phyloP scores from a whole-genome alignment of 768 basidiomycete species.

The Leccinum aurantiacum region DNA sequence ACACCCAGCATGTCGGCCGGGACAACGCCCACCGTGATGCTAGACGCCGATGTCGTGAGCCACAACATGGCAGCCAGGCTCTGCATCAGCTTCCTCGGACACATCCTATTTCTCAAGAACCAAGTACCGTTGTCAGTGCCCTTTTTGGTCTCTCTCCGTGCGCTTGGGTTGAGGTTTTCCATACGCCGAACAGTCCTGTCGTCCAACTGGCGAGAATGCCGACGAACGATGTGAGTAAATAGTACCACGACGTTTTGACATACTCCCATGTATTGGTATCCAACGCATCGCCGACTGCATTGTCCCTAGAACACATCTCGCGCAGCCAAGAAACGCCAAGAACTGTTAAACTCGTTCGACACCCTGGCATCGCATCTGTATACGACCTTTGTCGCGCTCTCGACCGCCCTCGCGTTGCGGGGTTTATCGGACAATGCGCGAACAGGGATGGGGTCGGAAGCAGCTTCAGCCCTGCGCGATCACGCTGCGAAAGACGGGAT shows the following conservation, averaged over 20 bases:
- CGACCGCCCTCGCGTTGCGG: conserved; percentile 58
- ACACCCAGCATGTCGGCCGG: conserved; percentile 22
- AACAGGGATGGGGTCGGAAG: background rate
- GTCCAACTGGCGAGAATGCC: conserved; percentile 62
- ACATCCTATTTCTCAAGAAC: conserved; percentile 74
- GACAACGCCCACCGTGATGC: conserved; percentile 35
- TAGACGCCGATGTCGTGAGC: conserved; percentile 54
- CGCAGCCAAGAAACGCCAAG: conserved; percentile 57
- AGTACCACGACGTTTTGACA: background rate
- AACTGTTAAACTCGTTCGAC: conserved; percentile 66
- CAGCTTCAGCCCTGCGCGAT: background rate
- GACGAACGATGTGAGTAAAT: conserved; percentile 40
- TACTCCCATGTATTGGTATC: too few relatives aligned
- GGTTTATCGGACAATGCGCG: conserved; percentile 7
- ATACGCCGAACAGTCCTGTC: conserved; percentile 50
- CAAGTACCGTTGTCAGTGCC: conserved; percentile 73
- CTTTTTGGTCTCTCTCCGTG: background rate
- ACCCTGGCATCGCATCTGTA: conserved; percentile 70
- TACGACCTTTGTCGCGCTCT: conserved; percentile 72
- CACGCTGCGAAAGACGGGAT: conserved; percentile 6
- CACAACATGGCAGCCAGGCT: conserved; percentile 64
- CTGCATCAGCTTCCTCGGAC: conserved; percentile 60
- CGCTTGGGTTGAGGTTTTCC: background rate
- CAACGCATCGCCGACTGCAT: too few relatives aligned
- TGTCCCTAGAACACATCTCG: conserved; percentile 42